Base-by-base conservation (phyloP, 148 eudicot species). In the Talinum fruticosum region DNA sequence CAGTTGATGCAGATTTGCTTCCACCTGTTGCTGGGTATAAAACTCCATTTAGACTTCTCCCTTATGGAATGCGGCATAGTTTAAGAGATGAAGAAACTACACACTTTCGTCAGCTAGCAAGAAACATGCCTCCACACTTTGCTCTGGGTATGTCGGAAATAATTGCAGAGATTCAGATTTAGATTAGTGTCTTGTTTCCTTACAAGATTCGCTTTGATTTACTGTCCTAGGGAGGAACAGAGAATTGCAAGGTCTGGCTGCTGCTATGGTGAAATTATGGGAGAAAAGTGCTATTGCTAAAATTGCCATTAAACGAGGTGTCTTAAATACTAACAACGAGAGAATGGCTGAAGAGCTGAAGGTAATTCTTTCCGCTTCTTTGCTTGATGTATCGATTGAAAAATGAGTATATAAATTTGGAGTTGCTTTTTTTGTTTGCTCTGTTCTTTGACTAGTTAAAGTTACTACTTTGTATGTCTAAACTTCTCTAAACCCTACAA, bases 241-340 rank as follows among this genome's bases (percentile, higher is more conserved):
- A 82, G 88, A 96, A 68, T 85, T 93, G 79, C 95, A 96, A 85
- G 99, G 99, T 76, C 87, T 93, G 80, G 99, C 97, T 57, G 78
- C 79, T 76, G 98, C 98, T 65, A 90, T 96, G 92, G 91, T 90
- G 29, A 93, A 91, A 87, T 83, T 96, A 44, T 96, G 98, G 98
- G 95, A 90, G 76, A 93, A 80, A 83, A 89, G 93, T 82, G 93
- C 99, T 65, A 83, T 96, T 84, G 99, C 98, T 44, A 96, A 96
- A 87, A 93, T 96, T 82, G 97, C 95, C 79, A 96, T 96, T 79
- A 96, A 96, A 79, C 98, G 97, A 2, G 97, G 99, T 73, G 98
- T 96, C 67, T 87, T 73, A 37, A 88, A 91, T 84, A 93, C 99
- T 45, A 71, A 74, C 79, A 96, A 93, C 77, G 99, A 93, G 36